Evolutionary conservation across 192 early-diverging fungal species (phyloP).

Genomic region (Obelidium mucronatum): DNA sequence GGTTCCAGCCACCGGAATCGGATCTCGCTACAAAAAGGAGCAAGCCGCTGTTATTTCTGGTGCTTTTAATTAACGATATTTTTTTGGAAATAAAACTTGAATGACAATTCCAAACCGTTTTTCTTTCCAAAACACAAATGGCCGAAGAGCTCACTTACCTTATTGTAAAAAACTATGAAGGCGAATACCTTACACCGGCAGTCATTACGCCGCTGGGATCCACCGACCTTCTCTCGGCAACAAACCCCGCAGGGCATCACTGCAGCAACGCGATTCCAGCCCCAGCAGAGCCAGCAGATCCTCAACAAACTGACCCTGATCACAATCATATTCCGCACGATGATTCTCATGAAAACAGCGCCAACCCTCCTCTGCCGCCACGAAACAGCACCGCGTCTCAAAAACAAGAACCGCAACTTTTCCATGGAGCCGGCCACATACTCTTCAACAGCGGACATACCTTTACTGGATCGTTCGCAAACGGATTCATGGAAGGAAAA

Average conservation of each 20-base stretch:
- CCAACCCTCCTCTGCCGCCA: background rate
- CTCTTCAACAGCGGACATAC: slow-evolving; percentile 46
- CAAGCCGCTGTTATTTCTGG: slow-evolving; percentile 40
- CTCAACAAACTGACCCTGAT: background rate
- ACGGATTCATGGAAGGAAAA: slow-evolving; percentile 54
- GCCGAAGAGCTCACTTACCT: slow-evolving; percentile 62
- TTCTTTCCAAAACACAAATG: too few species aligned
- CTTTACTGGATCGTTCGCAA: slow-evolving; percentile 48
- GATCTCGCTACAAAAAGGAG: slow-evolving; percentile 72
- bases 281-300: background rate
- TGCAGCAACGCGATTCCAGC: background rate
- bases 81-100: background rate
- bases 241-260: too few species aligned
- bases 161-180: slow-evolving; percentile 61
- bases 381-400: background rate
- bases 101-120: too few species aligned
- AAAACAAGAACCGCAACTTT: background rate
- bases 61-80: slow-evolving; percentile 27
- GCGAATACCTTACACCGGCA: slow-evolving; percentile 51
- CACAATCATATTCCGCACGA: background rate
- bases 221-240: background rate
- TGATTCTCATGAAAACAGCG: background rate
- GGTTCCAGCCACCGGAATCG: slow-evolving; percentile 82
- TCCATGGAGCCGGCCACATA: slow-evolving; percentile 41
- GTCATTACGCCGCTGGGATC: background rate